Evolutionary conservation across 2,329 filamentous ascomycete species (phyloP).

Genomic region (Phoma herbarum): DNA sequence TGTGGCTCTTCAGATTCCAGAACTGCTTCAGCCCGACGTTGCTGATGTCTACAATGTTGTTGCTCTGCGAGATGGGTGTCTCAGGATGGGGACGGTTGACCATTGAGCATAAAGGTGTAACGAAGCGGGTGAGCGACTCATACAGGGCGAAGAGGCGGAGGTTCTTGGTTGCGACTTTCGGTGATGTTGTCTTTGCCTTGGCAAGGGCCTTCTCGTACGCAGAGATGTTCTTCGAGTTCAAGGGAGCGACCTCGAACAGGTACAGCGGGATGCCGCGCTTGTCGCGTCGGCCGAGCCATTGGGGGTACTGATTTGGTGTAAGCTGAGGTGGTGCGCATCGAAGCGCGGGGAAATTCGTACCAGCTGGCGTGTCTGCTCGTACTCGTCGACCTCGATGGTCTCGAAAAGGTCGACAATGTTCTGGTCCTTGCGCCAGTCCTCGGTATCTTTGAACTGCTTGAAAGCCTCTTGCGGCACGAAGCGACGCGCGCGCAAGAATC

Average conservation of each 20-base stretch:
- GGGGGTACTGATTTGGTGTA: conserved; percentile 73
- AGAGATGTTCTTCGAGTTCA: conserved; percentile 82
- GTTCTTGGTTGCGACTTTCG: conserved; percentile 76
- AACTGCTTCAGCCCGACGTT: conserved; percentile 91
- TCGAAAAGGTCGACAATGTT: conserved; percentile 81
- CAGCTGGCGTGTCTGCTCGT: conserved; percentile 79
- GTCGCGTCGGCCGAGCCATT: conserved; percentile 93
- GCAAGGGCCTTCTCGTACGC: conserved; percentile 75
- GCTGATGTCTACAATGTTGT: conserved; percentile 93
- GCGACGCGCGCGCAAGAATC: conserved; percentile 84
- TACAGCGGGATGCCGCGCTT: conserved; percentile 91
- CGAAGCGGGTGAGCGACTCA: conserved; percentile 89
- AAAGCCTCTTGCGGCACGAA: conserved; percentile 82
- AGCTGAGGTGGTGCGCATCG: conserved; percentile 15
- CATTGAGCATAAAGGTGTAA: conserved; percentile 83
- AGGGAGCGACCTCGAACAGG: conserved; percentile 83
- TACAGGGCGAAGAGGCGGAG: conserved; percentile 91
- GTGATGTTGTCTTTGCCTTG: conserved; percentile 65
- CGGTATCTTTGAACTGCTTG: conserved; percentile 85
- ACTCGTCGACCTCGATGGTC: conserved; percentile 85
- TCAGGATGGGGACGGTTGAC: conserved; percentile 76
- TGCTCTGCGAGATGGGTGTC: conserved; percentile 90
- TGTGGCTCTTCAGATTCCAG: conserved; percentile 92
- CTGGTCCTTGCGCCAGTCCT: conserved; percentile 85
- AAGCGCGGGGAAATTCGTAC: conserved; percentile 57